Evolutionary conservation across 148 eudicot genomes (phyloP), one percentile per base, ranked within the genome.

Genomic region (Camellia japonica): DNA sequence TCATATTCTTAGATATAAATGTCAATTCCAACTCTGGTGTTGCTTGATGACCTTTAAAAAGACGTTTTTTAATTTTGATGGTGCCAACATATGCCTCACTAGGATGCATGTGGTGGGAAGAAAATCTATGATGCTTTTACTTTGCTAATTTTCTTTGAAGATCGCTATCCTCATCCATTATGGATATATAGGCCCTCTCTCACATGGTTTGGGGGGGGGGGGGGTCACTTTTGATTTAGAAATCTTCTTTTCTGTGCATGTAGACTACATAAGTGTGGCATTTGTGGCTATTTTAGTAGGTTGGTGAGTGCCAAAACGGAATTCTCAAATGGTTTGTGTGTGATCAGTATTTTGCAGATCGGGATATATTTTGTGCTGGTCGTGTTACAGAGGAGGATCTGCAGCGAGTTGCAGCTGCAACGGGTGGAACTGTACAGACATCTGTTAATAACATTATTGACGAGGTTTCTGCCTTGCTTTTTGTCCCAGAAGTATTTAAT

Each of bases 301-400:
- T 66, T 67, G 59, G 12, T 23, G 10, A 78, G 71, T 51, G 3
- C 6, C 38, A 65, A 12, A 12, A 46, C 55, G 41, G 55, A 30
- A 16, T 68, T 68, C 12, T 46, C 6, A 62, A 16, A 23, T 82
- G 55, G 43, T 76, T 19, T 84, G 20, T 68, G 73, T 73, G 1
- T 71, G 3, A 71, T 85, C 95, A 96, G 99, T 96, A 96, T 87
- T 96, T 96, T 90, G 99, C 99, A 79, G 99, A 96, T 78, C 87
- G 99, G 63, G 98, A 96, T 89, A 94, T 96, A 56, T 96, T 96
- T 76, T 96, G 99, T 81, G 99, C 99, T 78, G 99, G 99, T 66
- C 98, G 99, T 80, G 99, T 96, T 49, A 65, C 95, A 68, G 99
- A 96, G 86, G 99, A 94, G 82, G 99, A 96, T 89, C 84, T 96